These are phyloP conservation scores for Begonia peltatifolia DNA, from an alignment of 306 rosid genomes.

Conservation along the genomic window DNA sequence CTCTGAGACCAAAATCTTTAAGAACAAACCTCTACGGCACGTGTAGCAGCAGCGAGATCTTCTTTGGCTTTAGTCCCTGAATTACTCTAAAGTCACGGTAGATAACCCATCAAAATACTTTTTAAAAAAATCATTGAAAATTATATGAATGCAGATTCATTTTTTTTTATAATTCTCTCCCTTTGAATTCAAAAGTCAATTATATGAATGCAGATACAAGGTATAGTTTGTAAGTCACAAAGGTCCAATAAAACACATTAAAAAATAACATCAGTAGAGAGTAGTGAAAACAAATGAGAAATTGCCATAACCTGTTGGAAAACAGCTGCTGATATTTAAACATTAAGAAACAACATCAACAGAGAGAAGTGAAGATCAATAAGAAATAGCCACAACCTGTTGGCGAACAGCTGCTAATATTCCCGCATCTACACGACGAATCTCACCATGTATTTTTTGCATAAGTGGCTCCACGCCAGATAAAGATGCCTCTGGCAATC, in stretches of 20 bases:
- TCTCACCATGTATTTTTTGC: constrained; percentile 93
- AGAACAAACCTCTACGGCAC: constrained; percentile 63
- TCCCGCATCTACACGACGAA: constrained; percentile 86
- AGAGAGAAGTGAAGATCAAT: background rate
- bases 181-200: too few relatives aligned
- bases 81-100: constrained; percentile 61
- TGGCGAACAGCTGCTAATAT: constrained; percentile 88
- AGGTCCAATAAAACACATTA: constrained; percentile 26
- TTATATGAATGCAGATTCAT: too few relatives aligned
- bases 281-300: background rate
- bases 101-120: constrained; percentile 12
- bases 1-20: constrained; percentile 1
- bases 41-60: constrained; percentile 94
- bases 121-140: too few relatives aligned
- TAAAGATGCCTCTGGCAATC: constrained; percentile 58
- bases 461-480: constrained; percentile 93
- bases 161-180: too few relatives aligned
- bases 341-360: constrained; percentile 15
- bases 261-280: background rate
- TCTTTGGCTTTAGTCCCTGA: constrained; percentile 96
- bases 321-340: constrained; percentile 78
- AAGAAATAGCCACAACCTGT: constrained; percentile 38
- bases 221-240: background rate
- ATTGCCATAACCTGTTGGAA: constrained; percentile 62
- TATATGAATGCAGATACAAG: too few relatives aligned